Conservation (phyloP, 805 yeast species). For the Pichia cabralensis region DNA sequence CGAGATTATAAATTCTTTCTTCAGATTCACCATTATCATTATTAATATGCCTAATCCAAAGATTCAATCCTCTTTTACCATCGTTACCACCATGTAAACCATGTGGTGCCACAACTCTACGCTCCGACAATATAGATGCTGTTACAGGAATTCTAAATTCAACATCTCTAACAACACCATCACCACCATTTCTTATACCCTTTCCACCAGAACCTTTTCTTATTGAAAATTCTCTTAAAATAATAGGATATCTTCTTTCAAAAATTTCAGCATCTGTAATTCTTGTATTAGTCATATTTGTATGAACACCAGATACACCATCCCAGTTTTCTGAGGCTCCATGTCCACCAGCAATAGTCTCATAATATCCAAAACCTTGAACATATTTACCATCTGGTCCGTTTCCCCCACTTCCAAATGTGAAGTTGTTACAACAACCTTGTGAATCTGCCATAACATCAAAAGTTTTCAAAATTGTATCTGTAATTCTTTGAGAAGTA, state of each 20-base stretch:
- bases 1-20: slow-evolving; percentile 39
- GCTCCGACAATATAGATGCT: slow-evolving; percentile 76
- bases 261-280: slow-evolving; percentile 87
- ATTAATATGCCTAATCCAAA: slow-evolving; percentile 31
- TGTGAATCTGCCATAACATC: slow-evolving; percentile 90
- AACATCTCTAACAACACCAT: slow-evolving; percentile 78
- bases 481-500: slow-evolving; percentile 90
- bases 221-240: slow-evolving; percentile 61
- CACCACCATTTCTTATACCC: slow-evolving; percentile 69
- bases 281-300: slow-evolving; percentile 89
- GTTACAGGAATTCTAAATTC: slow-evolving; percentile 66
- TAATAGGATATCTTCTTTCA: slow-evolving; percentile 80
- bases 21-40: slow-evolving; percentile 24
- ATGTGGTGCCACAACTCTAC: slow-evolving; percentile 77
- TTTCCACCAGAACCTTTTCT: slow-evolving; percentile 71
- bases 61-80: slow-evolving; percentile 64
- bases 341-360: slow-evolving; percentile 92
- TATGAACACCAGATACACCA: slow-evolving; percentile 85
- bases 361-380: slow-evolving; percentile 81
- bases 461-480: slow-evolving; percentile 79
- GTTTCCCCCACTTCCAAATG: slow-evolving; percentile 77
- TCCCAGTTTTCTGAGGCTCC: slow-evolving; percentile 82
- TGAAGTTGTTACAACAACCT: slow-evolving; percentile 90
- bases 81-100: slow-evolving; percentile 78
- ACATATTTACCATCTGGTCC: slow-evolving; percentile 38